Conservation (phyloP, 805 yeast species). For the Wickerhamiella qilinensis region DNA sequence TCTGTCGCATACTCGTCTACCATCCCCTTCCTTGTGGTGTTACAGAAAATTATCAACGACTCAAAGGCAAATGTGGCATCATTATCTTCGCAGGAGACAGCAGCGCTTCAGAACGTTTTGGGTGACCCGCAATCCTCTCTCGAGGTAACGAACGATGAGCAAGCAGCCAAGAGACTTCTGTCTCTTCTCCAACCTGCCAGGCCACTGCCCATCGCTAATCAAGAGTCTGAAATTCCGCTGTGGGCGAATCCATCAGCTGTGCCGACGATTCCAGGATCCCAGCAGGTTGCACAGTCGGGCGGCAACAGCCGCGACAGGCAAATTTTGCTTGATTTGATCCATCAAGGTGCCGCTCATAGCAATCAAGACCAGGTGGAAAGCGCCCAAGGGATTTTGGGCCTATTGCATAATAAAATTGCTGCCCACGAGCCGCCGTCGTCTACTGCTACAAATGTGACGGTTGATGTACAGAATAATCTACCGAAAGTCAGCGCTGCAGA, state of each 20-base stretch:
- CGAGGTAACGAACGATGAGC: conserved; percentile 6
- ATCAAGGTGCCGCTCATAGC: conserved; percentile 10
- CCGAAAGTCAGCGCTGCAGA: neutral
- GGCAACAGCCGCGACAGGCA: conserved; percentile 11
- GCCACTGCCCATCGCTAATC: too few species aligned
- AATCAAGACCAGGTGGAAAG: conserved; percentile 13
- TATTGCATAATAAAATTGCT: conserved; percentile 15
- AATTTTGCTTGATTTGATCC: conserved; percentile 14
- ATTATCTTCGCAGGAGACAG: conserved; percentile 16
- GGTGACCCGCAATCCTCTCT: conserved; percentile 11
- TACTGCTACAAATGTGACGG: neutral
- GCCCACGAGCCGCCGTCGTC: conserved; percentile 3
- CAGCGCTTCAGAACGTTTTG: conserved; percentile 18
- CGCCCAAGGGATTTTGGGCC: conserved; percentile 19
- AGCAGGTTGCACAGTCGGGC: too few species aligned
- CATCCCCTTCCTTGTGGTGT: conserved; percentile 23
- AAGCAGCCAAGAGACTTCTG: conserved; percentile 9
- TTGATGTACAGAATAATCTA: neutral
- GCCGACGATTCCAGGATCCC: too few species aligned
- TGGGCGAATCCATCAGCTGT: too few species aligned
- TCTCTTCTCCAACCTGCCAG: conserved; percentile 8
- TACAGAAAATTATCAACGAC: conserved; percentile 19
- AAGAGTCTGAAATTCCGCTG: too few species aligned
- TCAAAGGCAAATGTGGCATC: conserved; percentile 17
- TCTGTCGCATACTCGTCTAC: conserved; percentile 20